Evolutionary conservation across 805 yeast species (phyloP), one percentile per base, ranked within the genome.

Genomic region (Starmera caribaea): DNA sequence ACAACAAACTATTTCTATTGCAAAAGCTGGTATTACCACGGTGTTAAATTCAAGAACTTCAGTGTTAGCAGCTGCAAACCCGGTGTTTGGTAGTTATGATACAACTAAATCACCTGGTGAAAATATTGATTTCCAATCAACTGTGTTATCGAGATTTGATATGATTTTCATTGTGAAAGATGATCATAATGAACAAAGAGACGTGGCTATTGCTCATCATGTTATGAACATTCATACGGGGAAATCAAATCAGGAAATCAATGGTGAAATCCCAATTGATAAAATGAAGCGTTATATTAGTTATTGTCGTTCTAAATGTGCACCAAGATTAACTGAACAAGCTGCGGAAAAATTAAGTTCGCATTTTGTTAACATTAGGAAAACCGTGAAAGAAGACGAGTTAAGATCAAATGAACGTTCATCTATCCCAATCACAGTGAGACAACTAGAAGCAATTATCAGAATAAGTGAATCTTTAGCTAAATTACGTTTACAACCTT

Each of bases 11-110:
- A 92, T 92, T 43, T 90, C 97, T 12, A 89, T 92, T 59, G 98
- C 99, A 28, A 92, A 92, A 61, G 99, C 99, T 9, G 99, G 99
- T 60, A 92, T 92, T 50, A 92, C 97, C 3, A 92, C 99, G 0
- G 89, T 92, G 41, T 71, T 92, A 50, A 92, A 92, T 62, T 92
- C 98, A 3, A 75, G 99, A 63, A 92, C 98, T 0, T 81, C 95
- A 30, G 98, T 92, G 4, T 68, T 92, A 36, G 98, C 98, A 0
- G 98, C 98, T 17, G 98, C 98, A 8, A 92, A 92, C 62, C 99
- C 99, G 4, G 78, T 88, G 32, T 92, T 83, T 60, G 99, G 99
- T 44, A 74, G 97, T 47, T 92, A 92, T 60, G 97, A 92, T 61
- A 97, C 90, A 46, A 74, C 84, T 70, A 90, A 88, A 62, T 79